These are phyloP conservation scores for Colletotrichum phormii DNA, from an alignment of 2,329 filamentous ascomycete genomes.

Conservation along the genomic window DNA sequence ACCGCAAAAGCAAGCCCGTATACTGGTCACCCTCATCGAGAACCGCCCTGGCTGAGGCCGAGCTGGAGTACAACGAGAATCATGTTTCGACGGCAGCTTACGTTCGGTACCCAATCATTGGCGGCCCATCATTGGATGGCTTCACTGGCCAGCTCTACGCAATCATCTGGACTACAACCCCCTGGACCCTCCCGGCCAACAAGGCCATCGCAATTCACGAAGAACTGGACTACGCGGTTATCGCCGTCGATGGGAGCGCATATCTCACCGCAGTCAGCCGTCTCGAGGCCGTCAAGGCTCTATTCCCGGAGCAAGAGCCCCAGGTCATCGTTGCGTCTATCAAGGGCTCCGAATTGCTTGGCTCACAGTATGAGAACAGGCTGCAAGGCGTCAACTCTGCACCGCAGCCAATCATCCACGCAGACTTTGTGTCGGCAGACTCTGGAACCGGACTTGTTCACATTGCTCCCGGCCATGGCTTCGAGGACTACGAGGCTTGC, in stretches of 20 bases:
- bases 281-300: conserved; percentile 67
- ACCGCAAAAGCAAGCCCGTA: conserved; percentile 83
- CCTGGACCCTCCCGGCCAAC: conserved; percentile 96
- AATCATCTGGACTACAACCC: conserved; percentile 99
- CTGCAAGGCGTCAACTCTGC: conserved; percentile 70
- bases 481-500: conserved; percentile 94
- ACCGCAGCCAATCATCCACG: conserved; percentile 79
- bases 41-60: conserved; percentile 85
- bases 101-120: conserved; percentile 79
- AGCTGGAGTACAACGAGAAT: conserved; percentile 84
- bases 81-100: conserved; percentile 81
- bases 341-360: conserved; percentile 72
- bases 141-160: conserved; percentile 69
- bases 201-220: conserved; percentile 85
- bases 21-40: conserved; percentile 87
- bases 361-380: conserved; percentile 76
- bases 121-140: conserved; percentile 54
- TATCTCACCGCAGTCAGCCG: conserved; percentile 80
- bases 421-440: conserved; percentile 87
- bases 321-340: conserved; percentile 67
- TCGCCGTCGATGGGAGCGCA: conserved; percentile 67
- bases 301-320: conserved; percentile 57
- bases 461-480: conserved; percentile 92
- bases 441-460: conserved; percentile 98
- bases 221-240: conserved; percentile 78